These are phyloP conservation scores for Cercospora beticola DNA, from an alignment of 2,329 filamentous ascomycete species.

Conservation along the genomic window DNA sequence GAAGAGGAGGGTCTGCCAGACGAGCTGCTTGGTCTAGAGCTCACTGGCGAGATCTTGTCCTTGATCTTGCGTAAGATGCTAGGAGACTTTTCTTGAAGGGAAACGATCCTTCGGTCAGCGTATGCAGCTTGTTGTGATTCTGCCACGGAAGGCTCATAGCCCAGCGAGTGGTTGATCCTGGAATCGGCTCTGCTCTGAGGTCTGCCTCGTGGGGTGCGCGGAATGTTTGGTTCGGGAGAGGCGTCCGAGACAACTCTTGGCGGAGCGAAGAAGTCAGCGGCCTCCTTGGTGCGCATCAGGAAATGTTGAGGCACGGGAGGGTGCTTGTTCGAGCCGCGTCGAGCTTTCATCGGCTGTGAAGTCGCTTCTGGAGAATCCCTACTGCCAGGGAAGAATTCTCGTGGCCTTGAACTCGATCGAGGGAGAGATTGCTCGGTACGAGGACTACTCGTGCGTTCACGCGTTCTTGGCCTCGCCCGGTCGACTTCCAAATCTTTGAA, in stretches of 20 bases:
- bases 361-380: slow-evolving; percentile 26
- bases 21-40: slow-evolving; percentile 3
- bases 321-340: slow-evolving; percentile 19
- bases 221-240: slow-evolving; percentile 7
- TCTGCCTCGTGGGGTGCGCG: slow-evolving; percentile 14
- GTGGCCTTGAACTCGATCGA: slow-evolving; percentile 24
- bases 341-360: slow-evolving; percentile 24
- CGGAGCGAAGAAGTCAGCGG: slow-evolving; percentile 25
- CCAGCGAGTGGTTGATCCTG: neutral
- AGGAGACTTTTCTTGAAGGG: slow-evolving; percentile 4
- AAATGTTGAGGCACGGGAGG: slow-evolving; percentile 26
- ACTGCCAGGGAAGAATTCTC: slow-evolving; percentile 20
- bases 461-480: neutral
- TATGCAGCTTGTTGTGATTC: slow-evolving; percentile 5
- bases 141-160: neutral
- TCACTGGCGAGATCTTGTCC: slow-evolving; percentile 14
- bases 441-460: slow-evolving; percentile 28
- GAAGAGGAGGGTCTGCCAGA: slow-evolving; percentile 1
- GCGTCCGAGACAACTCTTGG: slow-evolving; percentile 10
- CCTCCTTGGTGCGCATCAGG: slow-evolving; percentile 27
- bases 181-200: slow-evolving; percentile 5
- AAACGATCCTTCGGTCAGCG: slow-evolving; percentile 4
- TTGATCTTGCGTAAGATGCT: slow-evolving; percentile 18
- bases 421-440: slow-evolving; percentile 31
- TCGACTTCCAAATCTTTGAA: neutral